phyloP scores from a whole-genome alignment of 441 rosid genomes.

The Jatropha podagrica region DNA sequence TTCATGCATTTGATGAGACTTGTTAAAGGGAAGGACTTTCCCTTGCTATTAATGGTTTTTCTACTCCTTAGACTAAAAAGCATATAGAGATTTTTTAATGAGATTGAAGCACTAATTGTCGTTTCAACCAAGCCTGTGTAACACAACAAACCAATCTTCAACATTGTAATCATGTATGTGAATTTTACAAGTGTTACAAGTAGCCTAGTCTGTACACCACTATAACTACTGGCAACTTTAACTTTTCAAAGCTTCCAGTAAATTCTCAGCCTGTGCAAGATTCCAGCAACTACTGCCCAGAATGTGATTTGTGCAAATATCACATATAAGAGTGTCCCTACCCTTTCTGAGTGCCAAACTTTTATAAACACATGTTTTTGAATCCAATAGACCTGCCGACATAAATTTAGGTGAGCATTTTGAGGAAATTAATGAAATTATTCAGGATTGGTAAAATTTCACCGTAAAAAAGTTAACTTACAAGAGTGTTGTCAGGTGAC shows the following conservation, averaged over 20 bases:
- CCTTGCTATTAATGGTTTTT: no score
- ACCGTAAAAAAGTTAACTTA: slow-evolving; percentile 26
- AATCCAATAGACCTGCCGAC: slow-evolving; percentile 39
- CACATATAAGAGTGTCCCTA: slow-evolving; percentile 59
- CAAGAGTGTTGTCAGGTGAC: slow-evolving; percentile 45
- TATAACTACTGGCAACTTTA: background rate
- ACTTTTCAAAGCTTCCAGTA: slow-evolving; percentile 58
- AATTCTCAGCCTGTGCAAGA: slow-evolving; percentile 54
- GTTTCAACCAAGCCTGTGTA: background rate
- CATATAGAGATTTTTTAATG: background rate
- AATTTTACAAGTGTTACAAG: slow-evolving; percentile 8
- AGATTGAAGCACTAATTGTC: background rate
- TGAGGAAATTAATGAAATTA: background rate
- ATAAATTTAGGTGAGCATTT: background rate
- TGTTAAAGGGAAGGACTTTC: no score
- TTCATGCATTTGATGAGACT: no score
- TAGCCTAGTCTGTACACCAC: background rate
- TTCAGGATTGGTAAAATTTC: background rate
- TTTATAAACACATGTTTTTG: slow-evolving; percentile 49
- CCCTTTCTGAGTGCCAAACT: slow-evolving; percentile 52
- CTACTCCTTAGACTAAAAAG: background rate
- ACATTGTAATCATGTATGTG: background rate
- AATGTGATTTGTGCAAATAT: slow-evolving; percentile 56
- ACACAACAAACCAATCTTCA: background rate
- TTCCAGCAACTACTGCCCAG: slow-evolving; percentile 56